These are phyloP conservation scores for Calophaca sinica DNA, from an alignment of 306 rosid species.

Conservation along the genomic window DNA sequence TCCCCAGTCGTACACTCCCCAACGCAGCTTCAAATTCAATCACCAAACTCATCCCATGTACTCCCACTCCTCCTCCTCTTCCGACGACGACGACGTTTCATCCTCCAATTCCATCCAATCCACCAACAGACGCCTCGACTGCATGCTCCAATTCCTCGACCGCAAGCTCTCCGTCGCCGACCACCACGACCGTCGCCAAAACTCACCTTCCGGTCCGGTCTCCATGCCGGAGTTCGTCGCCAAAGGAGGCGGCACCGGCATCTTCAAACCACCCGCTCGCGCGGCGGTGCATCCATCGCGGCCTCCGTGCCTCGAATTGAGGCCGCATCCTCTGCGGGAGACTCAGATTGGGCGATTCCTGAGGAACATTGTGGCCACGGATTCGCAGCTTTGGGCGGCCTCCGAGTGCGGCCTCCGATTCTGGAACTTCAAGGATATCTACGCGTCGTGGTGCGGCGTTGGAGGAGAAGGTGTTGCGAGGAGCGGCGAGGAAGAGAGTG, in stretches of 20 bases:
- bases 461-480: slow-evolving; percentile 37
- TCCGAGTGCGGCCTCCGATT: slow-evolving; percentile 70
- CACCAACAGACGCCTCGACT: slow-evolving; percentile 81
- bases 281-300: slow-evolving; percentile 79
- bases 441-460: slow-evolving; percentile 52
- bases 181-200: slow-evolving; percentile 3
- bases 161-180: slow-evolving; percentile 66
- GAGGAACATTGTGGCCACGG: slow-evolving; percentile 63
- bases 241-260: slow-evolving; percentile 74
- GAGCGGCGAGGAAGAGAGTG: slow-evolving; percentile 72
- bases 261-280: slow-evolving; percentile 68
- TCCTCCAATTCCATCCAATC: slow-evolving; percentile 64
- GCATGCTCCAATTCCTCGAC: slow-evolving; percentile 91
- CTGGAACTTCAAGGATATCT: slow-evolving; percentile 76
- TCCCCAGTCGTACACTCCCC: background rate
- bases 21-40: slow-evolving; percentile 6
- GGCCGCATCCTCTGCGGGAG: slow-evolving; percentile 92
- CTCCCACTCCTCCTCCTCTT: slow-evolving; percentile 48
- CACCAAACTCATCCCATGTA: background rate
- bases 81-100: slow-evolving; percentile 56
- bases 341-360: slow-evolving; percentile 82
- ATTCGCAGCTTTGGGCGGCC: slow-evolving; percentile 82
- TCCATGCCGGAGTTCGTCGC: slow-evolving; percentile 75
- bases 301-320: slow-evolving; percentile 76
- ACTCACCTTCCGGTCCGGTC: slow-evolving; percentile 22